Evolutionary conservation across 2,329 filamentous ascomycete species (phyloP), one percentile per base, ranked within the genome.

Genomic region (Sordariomycetes sp.): DNA sequence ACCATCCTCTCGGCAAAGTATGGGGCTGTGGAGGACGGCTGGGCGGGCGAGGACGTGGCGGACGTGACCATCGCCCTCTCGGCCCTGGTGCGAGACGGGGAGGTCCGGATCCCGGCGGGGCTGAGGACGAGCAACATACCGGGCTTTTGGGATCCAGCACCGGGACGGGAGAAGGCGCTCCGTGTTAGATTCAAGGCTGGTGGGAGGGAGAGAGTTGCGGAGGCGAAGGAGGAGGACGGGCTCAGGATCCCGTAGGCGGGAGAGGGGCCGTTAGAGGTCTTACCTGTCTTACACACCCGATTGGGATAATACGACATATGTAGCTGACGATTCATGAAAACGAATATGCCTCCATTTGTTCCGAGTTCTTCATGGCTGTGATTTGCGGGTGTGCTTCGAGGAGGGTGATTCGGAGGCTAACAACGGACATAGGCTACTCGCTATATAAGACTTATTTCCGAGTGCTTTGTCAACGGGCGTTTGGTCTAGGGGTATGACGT

Each of bases 61-160:
- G 77, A 80, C 60, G 77, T 79, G 20, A 79, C 76, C 3, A 69
- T 78, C 14, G 74, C 76, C 3, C 62, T 79, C 32, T 73, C 74
- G 18, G 75, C 76, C n/a, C 64, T 79, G 40, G 69, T 79, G 37
- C 69, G 74, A 58, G 69, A 66, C 0, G 65, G 70, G 5, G 60
- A 63, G 51, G 60, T 79, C 14, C 59, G 65, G 3, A 74, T 78
- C 40, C 74, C 76, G 0, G 58, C 59, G 2, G 73, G 74, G 0
- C 64, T 78, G 56, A 64, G 70, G 55, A 77, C 79, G 69, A 71
- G 70, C 52, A 68, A 72, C 40, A 63, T 80, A 32, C 67, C 77
- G 0, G 78, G 78, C 1, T 80, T 80, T 64, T 79, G 77, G 74
- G 78, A 80, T 58, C 77, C 77, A 18, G 72, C 71, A 14, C 78